Percentiles rank a stretch among this genome's conserved stretches.
Conservation (phyloP, 805 yeast genomes). For the Yamadazyma endophytica region DNA sequence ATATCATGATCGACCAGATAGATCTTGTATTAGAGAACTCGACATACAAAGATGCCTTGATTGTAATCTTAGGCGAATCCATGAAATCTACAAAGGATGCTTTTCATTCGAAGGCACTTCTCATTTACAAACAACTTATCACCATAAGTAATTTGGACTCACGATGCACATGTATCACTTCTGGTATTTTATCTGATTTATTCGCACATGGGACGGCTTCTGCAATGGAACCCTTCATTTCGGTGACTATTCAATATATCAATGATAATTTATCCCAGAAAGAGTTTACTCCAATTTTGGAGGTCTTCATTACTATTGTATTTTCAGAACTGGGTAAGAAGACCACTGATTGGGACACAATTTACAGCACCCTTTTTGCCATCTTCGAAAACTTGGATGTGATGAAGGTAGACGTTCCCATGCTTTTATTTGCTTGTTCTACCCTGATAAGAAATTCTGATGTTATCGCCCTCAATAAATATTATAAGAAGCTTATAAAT, state of each 20-base stretch:
- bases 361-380: slow-evolving; percentile 17
- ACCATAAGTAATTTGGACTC: slow-evolving; percentile 1
- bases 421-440: slow-evolving; percentile 39
- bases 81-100: slow-evolving; percentile 67
- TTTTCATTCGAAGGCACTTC: slow-evolving; percentile 66
- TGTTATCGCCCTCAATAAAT: slow-evolving; percentile 30
- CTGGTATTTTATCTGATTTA: slow-evolving; percentile 55
- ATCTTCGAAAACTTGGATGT: slow-evolving; percentile 1
- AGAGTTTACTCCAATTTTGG: slow-evolving; percentile 18
- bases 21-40: slow-evolving; percentile 30
- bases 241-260: slow-evolving; percentile 1
- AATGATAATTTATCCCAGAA: not conserved
- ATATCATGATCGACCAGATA: slow-evolving; percentile 32
- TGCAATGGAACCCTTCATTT: slow-evolving; percentile 7
- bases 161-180: slow-evolving; percentile 35
- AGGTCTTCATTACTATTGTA: slow-evolving; percentile 43
- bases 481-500: slow-evolving; percentile 26
- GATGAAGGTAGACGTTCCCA: slow-evolving; percentile 3
- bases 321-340: slow-evolving; percentile 73
- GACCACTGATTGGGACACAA: slow-evolving; percentile 47
- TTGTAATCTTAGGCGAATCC: slow-evolving; percentile 65
- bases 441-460: slow-evolving; percentile 55
- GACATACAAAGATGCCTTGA: slow-evolving; percentile 55
- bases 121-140: slow-evolving; percentile 45
- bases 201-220: slow-evolving; percentile 46